A percentile compares a stretch with the other conserved stretches of the same genome.
Conservation (phyloP, 2,329 filamentous ascomycete species). For the Acrocalymma vagum region DNA sequence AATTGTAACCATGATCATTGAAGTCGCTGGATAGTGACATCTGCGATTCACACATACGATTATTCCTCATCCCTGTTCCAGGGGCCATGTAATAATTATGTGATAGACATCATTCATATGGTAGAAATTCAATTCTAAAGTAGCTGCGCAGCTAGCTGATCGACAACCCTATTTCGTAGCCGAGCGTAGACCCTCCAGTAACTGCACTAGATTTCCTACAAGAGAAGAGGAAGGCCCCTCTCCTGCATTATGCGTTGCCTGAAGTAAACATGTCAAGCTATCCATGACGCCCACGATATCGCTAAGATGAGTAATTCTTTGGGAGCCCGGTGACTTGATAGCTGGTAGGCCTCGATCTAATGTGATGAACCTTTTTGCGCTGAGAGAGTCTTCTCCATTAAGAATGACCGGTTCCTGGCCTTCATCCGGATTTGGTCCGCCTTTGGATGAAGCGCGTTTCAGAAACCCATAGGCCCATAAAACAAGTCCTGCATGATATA, state of each 20-base stretch:
- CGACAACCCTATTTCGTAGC: slow-evolving; percentile 55
- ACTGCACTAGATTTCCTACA: slow-evolving; percentile 71
- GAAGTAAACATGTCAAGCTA: slow-evolving; percentile 65
- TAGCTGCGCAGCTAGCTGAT: too few relatives aligned
- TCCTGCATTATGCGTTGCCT: slow-evolving; percentile 55
- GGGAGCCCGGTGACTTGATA: slow-evolving; percentile 47
- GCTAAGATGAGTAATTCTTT: slow-evolving; percentile 51
- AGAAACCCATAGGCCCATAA: slow-evolving; percentile 75
- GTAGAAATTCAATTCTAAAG: too few relatives aligned
- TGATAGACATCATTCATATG: too few relatives aligned
- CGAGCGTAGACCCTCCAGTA: slow-evolving; percentile 68
- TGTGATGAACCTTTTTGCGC: slow-evolving; percentile 65
- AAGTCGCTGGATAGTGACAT: too few relatives aligned
- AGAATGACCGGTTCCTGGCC: slow-evolving; percentile 51
- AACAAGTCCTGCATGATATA: slow-evolving; percentile 73
- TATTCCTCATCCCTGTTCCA: too few relatives aligned
- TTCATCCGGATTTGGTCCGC: slow-evolving; percentile 40
- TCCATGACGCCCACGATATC: slow-evolving; percentile 69
- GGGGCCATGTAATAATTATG: too few relatives aligned
- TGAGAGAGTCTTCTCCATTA: slow-evolving; percentile 63
- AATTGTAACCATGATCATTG: too few relatives aligned
- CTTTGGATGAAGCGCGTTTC: slow-evolving; percentile 38
- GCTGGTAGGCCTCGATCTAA: slow-evolving; percentile 64
- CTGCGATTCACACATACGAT: too few relatives aligned
- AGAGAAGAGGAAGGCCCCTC: slow-evolving; percentile 60